phyloP scores from a whole-genome alignment of 306 rosid species.

The Vigna angularis region DNA sequence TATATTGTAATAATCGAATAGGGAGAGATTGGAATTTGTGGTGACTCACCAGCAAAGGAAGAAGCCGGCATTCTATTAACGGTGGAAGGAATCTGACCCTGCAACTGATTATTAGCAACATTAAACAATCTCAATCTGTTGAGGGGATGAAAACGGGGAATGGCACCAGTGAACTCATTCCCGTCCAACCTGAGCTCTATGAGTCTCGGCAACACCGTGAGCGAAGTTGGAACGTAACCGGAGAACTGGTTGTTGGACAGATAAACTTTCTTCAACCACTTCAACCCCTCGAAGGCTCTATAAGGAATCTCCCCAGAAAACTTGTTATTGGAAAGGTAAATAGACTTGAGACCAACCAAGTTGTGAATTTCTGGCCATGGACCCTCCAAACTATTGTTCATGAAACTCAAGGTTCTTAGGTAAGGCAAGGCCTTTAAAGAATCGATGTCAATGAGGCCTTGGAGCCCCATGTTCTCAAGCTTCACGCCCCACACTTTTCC shows the following conservation, averaged over 20 bases:
- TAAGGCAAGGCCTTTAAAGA: conserved; percentile 54
- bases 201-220: conserved; percentile 56
- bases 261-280: conserved; percentile 70
- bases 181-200: conserved; percentile 63
- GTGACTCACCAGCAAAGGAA: conserved; percentile 64
- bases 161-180: conserved; percentile 63
- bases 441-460: conserved; percentile 61
- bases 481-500: conserved; percentile 66
- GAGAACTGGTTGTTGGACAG: conserved; percentile 63
- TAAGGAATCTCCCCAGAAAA: conserved; percentile 68
- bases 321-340: conserved; percentile 66
- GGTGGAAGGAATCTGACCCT: conserved; percentile 60
- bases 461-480: conserved; percentile 77
- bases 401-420: conserved; percentile 68
- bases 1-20: neutral
- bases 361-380: conserved; percentile 57
- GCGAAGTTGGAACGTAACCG: conserved; percentile 67
- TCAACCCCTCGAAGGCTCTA: conserved; percentile 53
- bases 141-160: conserved; percentile 54
- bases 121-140: conserved; percentile 46
- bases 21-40: neutral
- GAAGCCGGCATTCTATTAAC: conserved; percentile 39
- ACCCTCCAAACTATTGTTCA: conserved; percentile 61
- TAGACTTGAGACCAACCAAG: conserved; percentile 54
- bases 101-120: conserved; percentile 66